Percentiles rank a stretch among this genome's conserved stretches.
Evolutionary conservation across 768 basidiomycete genomes (phyloP).

Genomic region (Leccinum incarnatum): DNA sequence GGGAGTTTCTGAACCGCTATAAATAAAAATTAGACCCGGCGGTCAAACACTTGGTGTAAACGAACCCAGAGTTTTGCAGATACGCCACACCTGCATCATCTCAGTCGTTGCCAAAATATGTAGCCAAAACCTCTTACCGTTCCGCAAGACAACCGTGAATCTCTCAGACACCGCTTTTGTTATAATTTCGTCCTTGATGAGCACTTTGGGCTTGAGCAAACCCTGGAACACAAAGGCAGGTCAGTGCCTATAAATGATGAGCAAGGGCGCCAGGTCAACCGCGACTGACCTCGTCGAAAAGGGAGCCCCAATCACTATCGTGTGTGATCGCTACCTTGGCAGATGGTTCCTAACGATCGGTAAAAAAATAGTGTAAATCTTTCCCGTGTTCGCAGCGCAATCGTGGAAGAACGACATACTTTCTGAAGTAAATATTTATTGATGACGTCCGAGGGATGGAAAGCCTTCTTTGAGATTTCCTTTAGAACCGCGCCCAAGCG

Average conservation of each 20-base stretch:
- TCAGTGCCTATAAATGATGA: neutral
- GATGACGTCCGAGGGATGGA: slow-evolving; percentile 25
- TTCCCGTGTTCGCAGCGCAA: neutral
- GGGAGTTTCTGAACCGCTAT: slow-evolving; percentile 1
- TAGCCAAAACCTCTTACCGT: slow-evolving; percentile 9
- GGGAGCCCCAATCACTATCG: slow-evolving; percentile 20
- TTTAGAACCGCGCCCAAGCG: neutral
- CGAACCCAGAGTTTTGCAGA: slow-evolving; percentile 16
- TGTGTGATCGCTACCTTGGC: slow-evolving; percentile 26
- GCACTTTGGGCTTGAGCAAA: slow-evolving; percentile 10
- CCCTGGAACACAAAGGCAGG: neutral
- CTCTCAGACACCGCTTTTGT: slow-evolving; percentile 10
- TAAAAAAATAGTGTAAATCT: neutral
- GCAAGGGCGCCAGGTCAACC: neutral
- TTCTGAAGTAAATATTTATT: slow-evolving; percentile 24
- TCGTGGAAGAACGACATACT: slow-evolving; percentile 4
- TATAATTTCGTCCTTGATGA: slow-evolving; percentile 10
- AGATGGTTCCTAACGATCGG: slow-evolving; percentile 15
- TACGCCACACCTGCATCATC: slow-evolving; percentile 17
- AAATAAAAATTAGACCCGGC: neutral
- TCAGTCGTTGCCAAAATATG: neutral
- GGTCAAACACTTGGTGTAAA: neutral
- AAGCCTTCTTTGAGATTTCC: slow-evolving; percentile 8
- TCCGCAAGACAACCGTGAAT: slow-evolving; percentile 5
- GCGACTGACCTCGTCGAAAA: slow-evolving; percentile 17